Base-by-base conservation (phyloP, 2,329 filamentous ascomycete species). In the Epichloe scottii region DNA sequence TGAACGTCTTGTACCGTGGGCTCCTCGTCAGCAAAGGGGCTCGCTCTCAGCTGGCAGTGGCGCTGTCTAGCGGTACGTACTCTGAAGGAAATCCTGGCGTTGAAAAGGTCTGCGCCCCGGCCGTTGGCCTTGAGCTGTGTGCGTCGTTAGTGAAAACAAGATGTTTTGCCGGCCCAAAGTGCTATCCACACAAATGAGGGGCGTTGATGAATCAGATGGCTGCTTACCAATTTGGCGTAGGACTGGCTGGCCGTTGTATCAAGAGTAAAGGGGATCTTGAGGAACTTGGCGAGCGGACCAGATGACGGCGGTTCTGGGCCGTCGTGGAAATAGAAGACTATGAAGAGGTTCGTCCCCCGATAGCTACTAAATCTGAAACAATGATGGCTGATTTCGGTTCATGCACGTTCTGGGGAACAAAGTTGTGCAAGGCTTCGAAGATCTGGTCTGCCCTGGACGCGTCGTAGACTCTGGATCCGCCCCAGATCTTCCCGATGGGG, bases 241-340 rank as follows among this genome's bases (percentile, higher is more conserved):
- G 58, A 61, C 45, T 63, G 60, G 15, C 53, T 59, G 23, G 48
- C 56, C 0, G 61, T 62, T 6, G 49, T 21, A 49, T 61, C 61
- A 0, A 57, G 19, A 3, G 58, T 48, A 1, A 60, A 49, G 0
- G 55, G 48, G 23, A 69, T 62, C 2, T 60, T 59, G 21, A 68
- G 50, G 39, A 68, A 65, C 26, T 63, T 56, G 12, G 62, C 62
- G n/a, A 68, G 63, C 0, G 53, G 59, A 51, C 8, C 60, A 45
- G 55, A 8, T 54, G 62, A 8, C 68, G 67, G 3, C 62, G 63
- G 11, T 51, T 56, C 3, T 62, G 34, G 57, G 1, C 60, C 65
- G 21, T 64, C 57, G 49, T 68, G 68, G 55, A 66, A 68, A 53
- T 62, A 64, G 54, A 65, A 68, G 7, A 67, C 48, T 19, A 63